Percentiles rank a stretch among this genome's conserved stretches.
phyloP scores from a whole-genome alignment of 345 rosid species.

The Arabidopsis thaliana region DNA sequence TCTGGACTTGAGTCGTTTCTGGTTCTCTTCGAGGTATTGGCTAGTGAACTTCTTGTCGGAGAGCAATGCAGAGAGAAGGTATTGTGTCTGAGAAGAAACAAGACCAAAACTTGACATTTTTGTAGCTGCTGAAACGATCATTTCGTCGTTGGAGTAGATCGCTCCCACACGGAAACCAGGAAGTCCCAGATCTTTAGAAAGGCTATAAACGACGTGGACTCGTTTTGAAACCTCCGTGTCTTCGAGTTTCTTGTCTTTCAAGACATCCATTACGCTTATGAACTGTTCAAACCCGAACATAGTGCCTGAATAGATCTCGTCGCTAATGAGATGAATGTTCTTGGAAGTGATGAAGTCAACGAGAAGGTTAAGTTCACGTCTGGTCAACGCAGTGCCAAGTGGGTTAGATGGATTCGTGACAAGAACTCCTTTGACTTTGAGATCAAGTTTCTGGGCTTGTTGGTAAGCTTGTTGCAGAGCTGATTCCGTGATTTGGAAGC shows the following conservation, averaged over 20 bases:
- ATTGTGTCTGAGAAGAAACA: conserved; percentile 81
- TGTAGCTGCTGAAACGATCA: conserved; percentile 73
- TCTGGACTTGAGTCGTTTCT: conserved; percentile 58
- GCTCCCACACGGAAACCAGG: conserved; percentile 93
- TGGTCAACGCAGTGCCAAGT: conserved; percentile 68
- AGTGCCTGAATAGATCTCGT: conserved; percentile 84
- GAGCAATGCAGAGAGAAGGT: conserved; percentile 66
- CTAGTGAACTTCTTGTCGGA: conserved; percentile 76
- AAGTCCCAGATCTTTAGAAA: conserved; percentile 80
- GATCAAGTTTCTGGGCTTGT: conserved; percentile 62
- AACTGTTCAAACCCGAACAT: conserved; percentile 72
- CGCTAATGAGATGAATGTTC: conserved; percentile 72
- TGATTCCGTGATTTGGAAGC: conserved; percentile 60
- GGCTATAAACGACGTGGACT: conserved; percentile 76
- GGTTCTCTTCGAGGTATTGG: conserved; percentile 63
- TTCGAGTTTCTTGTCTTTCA: conserved; percentile 58
- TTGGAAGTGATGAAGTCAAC: conserved; percentile 63
- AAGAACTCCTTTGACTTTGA: conserved; percentile 77
- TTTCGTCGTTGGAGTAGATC: conserved; percentile 72
- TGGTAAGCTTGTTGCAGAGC: conserved; percentile 73
- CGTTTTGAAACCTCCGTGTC: conserved; percentile 55
- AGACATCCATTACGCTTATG: conserved; percentile 68
- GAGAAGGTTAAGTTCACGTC: conserved; percentile 68
- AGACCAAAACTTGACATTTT: conserved; percentile 91
- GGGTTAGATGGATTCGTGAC: conserved; percentile 90